These are phyloP conservation scores for Penicillium pancosmium DNA, from an alignment of 495 filamentous ascomycete genomes.

Conservation along the genomic window DNA sequence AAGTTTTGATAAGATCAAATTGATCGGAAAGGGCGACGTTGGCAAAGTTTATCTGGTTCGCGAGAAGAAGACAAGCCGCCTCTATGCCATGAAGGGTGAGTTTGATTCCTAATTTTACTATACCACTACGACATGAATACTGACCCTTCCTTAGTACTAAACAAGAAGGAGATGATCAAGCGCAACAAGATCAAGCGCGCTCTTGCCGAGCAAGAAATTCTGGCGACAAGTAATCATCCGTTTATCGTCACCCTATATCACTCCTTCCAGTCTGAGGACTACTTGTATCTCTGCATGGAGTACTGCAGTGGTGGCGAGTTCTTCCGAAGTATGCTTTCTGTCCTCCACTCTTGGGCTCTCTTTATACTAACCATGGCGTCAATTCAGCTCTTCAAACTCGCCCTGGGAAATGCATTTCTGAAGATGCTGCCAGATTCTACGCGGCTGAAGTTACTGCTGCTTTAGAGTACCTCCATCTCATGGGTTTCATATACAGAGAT, in stretches of 20 bases:
- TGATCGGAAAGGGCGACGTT: conserved; percentile 98
- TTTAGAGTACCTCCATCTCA: conserved; percentile 94
- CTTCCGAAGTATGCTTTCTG: conserved; percentile 67
- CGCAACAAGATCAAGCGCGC: conserved; percentile 99
- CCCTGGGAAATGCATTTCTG: conserved; percentile 93
- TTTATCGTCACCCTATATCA: conserved; percentile 99
- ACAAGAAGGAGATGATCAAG: conserved; percentile 99
- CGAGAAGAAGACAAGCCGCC: conserved; percentile 91
- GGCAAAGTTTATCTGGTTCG: conserved; percentile 97
- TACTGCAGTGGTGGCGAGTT: conserved; percentile 99
- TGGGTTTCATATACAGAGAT: conserved; percentile 99
- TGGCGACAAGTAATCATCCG: conserved; percentile 97
- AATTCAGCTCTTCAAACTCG: conserved; percentile 83
- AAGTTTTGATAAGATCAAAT: conserved; percentile 99
- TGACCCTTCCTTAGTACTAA: conserved; percentile 68
- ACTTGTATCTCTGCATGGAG: conserved; percentile 98
- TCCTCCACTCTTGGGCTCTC: not conserved
- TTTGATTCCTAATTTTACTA: conserved; percentile 1
- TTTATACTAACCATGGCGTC: conserved; percentile 9
- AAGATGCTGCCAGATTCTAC: conserved; percentile 97
- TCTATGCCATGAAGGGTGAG: conserved; percentile 99
- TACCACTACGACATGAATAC: not conserved
- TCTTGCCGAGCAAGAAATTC: conserved; percentile 94
- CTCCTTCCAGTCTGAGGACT: conserved; percentile 98
- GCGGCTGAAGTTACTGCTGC: conserved; percentile 98